Evolutionary conservation across 257 asterid genomes (phyloP).

Genomic region (Penstemon eatonii): DNA sequence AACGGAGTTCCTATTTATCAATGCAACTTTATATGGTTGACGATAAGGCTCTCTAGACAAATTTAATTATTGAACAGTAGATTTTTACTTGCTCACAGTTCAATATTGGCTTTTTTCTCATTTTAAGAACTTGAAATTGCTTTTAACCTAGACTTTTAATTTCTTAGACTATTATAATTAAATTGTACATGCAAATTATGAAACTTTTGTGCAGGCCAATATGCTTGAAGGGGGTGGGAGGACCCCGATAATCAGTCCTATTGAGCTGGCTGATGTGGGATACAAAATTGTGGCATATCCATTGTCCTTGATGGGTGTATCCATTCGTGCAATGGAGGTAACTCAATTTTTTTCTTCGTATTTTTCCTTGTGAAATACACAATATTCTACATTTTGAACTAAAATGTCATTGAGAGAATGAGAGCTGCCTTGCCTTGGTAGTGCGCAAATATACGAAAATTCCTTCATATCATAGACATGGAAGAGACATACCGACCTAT

Average conservation of each 20-base stretch:
- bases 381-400: conserved; percentile 6
- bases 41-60: too few relatives aligned
- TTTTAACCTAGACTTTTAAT: conserved; percentile 7
- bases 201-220: conserved; percentile 61
- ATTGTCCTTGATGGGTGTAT: conserved; percentile 82
- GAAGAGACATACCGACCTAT: too few relatives aligned
- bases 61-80: too few relatives aligned
- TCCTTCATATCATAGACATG: too few relatives aligned
- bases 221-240: conserved; percentile 99
- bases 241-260: conserved; percentile 85
- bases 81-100: not conserved
- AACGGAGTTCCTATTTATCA: too few relatives aligned
- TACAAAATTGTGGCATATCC: conserved; percentile 93
- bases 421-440: too few relatives aligned
- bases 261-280: conserved; percentile 83
- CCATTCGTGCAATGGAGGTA: conserved; percentile 95
- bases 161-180: conserved; percentile 12
- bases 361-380: not conserved
- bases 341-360: conserved; percentile 12
- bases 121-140: not conserved
- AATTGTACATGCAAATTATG: conserved; percentile 25
- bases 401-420: not conserved
- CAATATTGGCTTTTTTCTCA: conserved; percentile 11
- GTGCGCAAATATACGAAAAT: too few relatives aligned
- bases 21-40: too few relatives aligned